Conservation (phyloP, 306 rosid species). For the Prunus campanulata region DNA sequence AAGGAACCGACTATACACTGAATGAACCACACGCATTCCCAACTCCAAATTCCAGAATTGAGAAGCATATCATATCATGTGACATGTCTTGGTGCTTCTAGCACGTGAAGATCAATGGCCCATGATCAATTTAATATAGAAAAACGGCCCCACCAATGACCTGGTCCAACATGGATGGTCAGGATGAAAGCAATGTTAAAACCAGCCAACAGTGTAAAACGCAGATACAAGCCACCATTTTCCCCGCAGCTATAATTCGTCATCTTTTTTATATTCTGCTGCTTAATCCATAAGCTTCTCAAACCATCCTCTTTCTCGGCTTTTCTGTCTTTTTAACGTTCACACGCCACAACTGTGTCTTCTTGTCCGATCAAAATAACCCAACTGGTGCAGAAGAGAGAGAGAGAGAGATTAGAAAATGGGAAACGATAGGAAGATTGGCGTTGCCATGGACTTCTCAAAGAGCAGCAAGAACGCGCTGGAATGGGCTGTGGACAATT, state of each 20-base stretch:
- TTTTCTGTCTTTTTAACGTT: neutral
- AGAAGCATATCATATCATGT: too few species aligned
- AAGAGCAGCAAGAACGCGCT: conserved; percentile 82
- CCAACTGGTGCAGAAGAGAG: neutral
- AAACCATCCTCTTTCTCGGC: neutral
- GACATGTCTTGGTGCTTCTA: neutral
- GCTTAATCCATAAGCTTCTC: neutral
- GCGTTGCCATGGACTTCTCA: conserved; percentile 85
- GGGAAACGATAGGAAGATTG: conserved; percentile 73
- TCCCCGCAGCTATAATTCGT: too few species aligned
- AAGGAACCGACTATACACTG: neutral
- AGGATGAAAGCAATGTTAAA: neutral
- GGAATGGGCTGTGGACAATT: conserved; percentile 71
- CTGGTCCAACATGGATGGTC: neutral
- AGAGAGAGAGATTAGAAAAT: conserved; percentile 28
- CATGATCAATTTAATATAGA: too few species aligned
- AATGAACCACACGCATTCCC: neutral
- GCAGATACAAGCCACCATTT: neutral
- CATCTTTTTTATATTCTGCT: neutral
- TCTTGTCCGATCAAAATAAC: neutral
- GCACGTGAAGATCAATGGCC: neutral
- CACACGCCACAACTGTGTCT: neutral
- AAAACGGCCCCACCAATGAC: neutral
- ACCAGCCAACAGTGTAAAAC: neutral
- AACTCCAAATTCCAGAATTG: too few species aligned